phyloP scores from a whole-genome alignment of 257 asterid species.

The Fraxinus pennsylvanica region DNA sequence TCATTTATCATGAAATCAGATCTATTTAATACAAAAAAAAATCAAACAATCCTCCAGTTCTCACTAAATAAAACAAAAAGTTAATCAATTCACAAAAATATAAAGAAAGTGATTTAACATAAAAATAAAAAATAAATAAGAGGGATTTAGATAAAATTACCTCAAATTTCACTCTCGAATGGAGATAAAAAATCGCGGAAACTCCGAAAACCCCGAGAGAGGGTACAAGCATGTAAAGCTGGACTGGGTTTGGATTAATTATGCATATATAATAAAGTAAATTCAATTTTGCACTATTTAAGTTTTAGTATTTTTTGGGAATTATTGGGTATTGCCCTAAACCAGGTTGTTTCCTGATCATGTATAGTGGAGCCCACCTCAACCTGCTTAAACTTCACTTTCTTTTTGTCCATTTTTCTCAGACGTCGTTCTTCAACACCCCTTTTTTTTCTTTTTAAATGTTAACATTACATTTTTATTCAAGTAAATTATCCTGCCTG shows the following conservation, averaged over 20 bases:
- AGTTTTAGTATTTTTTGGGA: conserved; percentile 7
- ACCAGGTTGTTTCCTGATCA: too few relatives aligned
- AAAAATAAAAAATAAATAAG: background rate
- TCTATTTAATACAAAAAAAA: conserved; percentile 26
- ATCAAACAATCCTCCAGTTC: background rate
- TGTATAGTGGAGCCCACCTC: background rate
- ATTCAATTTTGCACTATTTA: background rate
- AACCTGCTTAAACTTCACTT: background rate
- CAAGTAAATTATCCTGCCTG: too few relatives aligned
- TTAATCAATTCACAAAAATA: background rate
- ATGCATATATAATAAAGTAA: too few relatives aligned
- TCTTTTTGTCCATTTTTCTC: too few relatives aligned
- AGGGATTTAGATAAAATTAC: conserved; percentile 23
- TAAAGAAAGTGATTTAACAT: background rate
- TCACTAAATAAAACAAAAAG: conserved; percentile 11
- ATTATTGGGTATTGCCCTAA: conserved; percentile 21
- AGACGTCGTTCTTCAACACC: too few relatives aligned
- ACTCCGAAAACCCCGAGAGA: conserved; percentile 42
- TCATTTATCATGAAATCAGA: conserved; percentile 17
- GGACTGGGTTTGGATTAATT: conserved; percentile 22
- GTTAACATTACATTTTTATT: too few relatives aligned
- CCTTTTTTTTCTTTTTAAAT: too few relatives aligned
- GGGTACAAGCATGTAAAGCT: conserved; percentile 24
- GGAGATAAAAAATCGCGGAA: conserved; percentile 32
- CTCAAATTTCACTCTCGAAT: conserved; percentile 24